Evolutionary conservation across 768 basidiomycete genomes (phyloP).

Genomic region (Boletus barrowsii): DNA sequence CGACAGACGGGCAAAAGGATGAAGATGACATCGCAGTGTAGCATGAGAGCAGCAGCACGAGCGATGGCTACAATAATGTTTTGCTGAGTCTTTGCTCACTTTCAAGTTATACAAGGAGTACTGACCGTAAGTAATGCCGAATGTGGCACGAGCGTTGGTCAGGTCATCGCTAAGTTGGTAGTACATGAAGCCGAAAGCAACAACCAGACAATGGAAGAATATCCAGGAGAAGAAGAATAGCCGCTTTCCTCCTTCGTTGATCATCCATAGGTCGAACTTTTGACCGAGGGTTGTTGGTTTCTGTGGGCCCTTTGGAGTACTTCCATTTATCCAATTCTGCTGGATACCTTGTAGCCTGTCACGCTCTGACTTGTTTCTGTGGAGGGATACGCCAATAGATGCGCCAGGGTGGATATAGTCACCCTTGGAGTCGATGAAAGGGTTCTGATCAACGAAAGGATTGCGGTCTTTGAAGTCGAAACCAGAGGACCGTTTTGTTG

Average conservation of each 20-base stretch:
- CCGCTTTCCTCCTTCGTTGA: constrained; percentile 82
- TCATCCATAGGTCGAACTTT: constrained; percentile 78
- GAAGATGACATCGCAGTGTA: constrained; percentile 89
- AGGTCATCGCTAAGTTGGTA: constrained; percentile 81
- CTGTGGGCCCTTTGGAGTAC: constrained; percentile 29
- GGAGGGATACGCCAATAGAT: constrained; percentile 46
- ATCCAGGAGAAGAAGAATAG: constrained; percentile 82
- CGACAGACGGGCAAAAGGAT: constrained; percentile 95
- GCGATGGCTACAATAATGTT: constrained; percentile 60
- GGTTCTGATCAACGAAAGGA: constrained; percentile 50
- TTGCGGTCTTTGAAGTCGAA: constrained; percentile 67
- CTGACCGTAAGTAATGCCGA: constrained; percentile 78
- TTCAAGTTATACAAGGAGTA: constrained; percentile 3
- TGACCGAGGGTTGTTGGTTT: constrained; percentile 41
- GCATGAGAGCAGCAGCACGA: constrained; percentile 81
- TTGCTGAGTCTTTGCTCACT: neutral
- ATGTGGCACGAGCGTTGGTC: constrained; percentile 57
- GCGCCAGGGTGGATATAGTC: constrained; percentile 29
- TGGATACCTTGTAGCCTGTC: constrained; percentile 82
- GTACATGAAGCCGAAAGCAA: constrained; percentile 71
- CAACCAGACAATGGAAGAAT: constrained; percentile 75
- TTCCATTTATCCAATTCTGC: constrained; percentile 45
- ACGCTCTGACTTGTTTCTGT: constrained; percentile 85
- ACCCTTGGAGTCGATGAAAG: constrained; percentile 34
- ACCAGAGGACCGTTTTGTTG: constrained; percentile 50